Conservation (phyloP, 345 rosid genomes). For the Chamaenerion angustifolium region DNA sequence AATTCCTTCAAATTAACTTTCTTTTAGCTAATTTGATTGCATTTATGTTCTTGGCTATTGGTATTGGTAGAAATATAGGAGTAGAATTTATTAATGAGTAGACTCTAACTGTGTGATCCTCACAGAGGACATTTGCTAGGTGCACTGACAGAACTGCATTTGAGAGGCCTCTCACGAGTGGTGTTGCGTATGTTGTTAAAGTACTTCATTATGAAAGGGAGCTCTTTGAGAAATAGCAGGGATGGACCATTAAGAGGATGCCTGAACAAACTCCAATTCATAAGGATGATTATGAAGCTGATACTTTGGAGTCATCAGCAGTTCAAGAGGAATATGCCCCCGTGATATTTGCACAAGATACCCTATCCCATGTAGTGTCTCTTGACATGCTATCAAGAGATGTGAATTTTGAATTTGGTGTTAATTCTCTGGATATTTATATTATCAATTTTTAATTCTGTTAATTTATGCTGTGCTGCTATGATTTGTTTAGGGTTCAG, state of each 20-base stretch:
- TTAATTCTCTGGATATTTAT: background rate
- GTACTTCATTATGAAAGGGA: constrained; percentile 85
- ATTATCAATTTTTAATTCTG: too few relatives aligned
- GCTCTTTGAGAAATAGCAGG: constrained; percentile 81
- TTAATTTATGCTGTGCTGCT: too few relatives aligned
- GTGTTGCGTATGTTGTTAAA: constrained; percentile 92
- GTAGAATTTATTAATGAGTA: too few relatives aligned
- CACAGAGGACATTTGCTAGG: too few relatives aligned
- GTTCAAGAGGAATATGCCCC: constrained; percentile 91
- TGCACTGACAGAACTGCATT: constrained; percentile 92
- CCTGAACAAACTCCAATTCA: constrained; percentile 73
- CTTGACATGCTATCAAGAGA: constrained; percentile 88
- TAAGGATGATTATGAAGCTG: too few relatives aligned
- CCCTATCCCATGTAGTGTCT: constrained; percentile 75
- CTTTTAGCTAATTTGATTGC: too few relatives aligned
- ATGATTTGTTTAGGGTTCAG: too few relatives aligned
- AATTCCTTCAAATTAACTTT: too few relatives aligned
- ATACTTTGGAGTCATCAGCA: constrained; percentile 62
- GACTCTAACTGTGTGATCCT: background rate
- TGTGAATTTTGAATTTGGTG: too few relatives aligned
- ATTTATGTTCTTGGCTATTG: background rate
- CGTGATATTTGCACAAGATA: constrained; percentile 96
- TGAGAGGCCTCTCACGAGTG: constrained; percentile 96
- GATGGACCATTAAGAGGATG: constrained; percentile 88
- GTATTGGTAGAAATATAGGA: background rate